Evolutionary conservation across 2,329 filamentous ascomycete species (phyloP).

Genomic region (Colletotrichum spaethianum): DNA sequence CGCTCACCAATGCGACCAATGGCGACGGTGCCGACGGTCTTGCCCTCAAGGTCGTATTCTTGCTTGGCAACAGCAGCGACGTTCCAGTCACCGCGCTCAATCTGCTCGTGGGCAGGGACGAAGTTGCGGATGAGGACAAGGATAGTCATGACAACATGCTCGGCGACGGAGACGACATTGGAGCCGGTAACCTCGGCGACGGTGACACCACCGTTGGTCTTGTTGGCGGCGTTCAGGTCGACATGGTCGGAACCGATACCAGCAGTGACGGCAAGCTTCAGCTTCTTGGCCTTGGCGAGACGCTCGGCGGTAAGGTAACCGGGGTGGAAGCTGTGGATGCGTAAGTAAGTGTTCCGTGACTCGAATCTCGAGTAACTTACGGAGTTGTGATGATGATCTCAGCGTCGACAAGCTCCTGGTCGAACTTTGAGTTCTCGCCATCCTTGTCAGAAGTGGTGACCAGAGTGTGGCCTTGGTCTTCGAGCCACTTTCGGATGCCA

Average conservation of each 20-base stretch:
- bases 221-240: constrained; percentile 96
- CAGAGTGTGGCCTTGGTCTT: constrained; percentile 95
- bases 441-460: constrained; percentile 99
- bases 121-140: constrained; percentile 97
- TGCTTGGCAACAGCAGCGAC: constrained; percentile 97
- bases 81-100: constrained; percentile 91
- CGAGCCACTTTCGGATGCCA: constrained; percentile 96
- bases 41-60: constrained; percentile 97
- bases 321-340: constrained; percentile 84
- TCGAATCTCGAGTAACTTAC: constrained; percentile 62
- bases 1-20: constrained; percentile 98
- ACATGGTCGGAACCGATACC: constrained; percentile 99
- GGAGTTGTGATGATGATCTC: constrained; percentile 99
- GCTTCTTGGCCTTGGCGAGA: constrained; percentile 97
- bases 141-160: constrained; percentile 99
- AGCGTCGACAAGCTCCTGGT: constrained; percentile 95
- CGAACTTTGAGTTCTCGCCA: constrained; percentile 91
- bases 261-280: constrained; percentile 96
- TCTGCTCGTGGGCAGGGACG: constrained; percentile 95
- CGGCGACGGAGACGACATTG: constrained; percentile 98
- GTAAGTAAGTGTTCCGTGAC: not conserved
- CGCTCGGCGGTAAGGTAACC: constrained; percentile 98
- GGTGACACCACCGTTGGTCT: constrained; percentile 96
- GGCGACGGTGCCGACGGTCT: constrained; percentile 97
- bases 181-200: constrained; percentile 98